Conservation (phyloP, 2,329 filamentous ascomycete species). For the Aphanocladium album region DNA sequence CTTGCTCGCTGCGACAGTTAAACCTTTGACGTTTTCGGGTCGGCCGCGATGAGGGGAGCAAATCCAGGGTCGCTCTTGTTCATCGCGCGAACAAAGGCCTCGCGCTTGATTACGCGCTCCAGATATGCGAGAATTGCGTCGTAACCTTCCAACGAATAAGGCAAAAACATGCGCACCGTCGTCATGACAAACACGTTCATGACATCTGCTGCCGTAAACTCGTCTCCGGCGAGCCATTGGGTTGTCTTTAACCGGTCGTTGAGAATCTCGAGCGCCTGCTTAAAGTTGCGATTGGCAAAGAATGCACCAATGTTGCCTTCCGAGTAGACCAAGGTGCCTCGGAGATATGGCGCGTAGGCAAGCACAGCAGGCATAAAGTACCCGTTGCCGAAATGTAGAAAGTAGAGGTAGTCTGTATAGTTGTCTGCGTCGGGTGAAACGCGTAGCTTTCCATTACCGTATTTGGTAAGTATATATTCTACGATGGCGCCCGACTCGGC, state of each 20-base stretch:
- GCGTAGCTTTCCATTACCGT: neutral
- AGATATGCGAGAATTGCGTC: neutral
- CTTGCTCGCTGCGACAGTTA: neutral
- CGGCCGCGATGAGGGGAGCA: neutral
- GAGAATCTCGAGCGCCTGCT: neutral
- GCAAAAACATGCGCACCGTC: neutral
- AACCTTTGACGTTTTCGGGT: neutral
- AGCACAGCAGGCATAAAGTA: neutral
- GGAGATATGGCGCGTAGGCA: neutral
- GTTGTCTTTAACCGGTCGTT: neutral
- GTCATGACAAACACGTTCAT: slow-evolving; percentile 4
- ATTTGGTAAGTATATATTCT: slow-evolving; percentile 1
- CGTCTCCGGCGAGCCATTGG: neutral
- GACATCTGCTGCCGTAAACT: slow-evolving; percentile 1
- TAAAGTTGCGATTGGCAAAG: neutral
- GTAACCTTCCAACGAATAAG: neutral
- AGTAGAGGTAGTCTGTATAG: neutral
- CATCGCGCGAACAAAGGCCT: neutral
- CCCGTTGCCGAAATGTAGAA: slow-evolving; percentile 1
- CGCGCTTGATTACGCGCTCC: neutral
- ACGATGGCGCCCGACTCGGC: neutral
- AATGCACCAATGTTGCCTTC: neutral
- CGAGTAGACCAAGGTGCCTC: neutral
- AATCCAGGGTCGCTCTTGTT: neutral
- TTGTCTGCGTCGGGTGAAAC: neutral